Base-by-base conservation (phyloP, 768 basidiomycete species). In the Tricholoma terreum region DNA sequence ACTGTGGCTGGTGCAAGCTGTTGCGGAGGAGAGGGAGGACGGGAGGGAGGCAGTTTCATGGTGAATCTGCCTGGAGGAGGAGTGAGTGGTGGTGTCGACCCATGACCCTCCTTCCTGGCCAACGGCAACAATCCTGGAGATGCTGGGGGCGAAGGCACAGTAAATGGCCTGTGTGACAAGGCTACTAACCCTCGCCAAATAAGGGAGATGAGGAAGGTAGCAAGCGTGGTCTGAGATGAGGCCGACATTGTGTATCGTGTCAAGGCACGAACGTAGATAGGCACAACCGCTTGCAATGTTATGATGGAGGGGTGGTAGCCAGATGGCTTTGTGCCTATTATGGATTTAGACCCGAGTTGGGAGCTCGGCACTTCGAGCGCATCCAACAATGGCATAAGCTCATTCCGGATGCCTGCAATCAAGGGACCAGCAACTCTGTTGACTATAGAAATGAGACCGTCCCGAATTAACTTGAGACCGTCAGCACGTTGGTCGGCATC, bases 181-280 rank as follows among this genome's bases (percentile, higher is more conserved):
- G 88, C 86, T 24, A 91, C 83, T 52, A 92, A 75, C 7, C 81
- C 84, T 19, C 82, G 85, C 90, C 91, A 93, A 2, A 89, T 72
- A 1, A 89, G 69, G 15, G 84, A 84, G 63, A 92, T 90, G 60
- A 90, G 77, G 61, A 91, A 80, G 2, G 85, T 82, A 0, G 89
- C 88, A 14, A 92, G 76, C 1, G 78, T 71, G 14, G 82, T 73
- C 61, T 93, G 87, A 0, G 86, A 79, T 8, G 78, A 66, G 11
- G 76, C 69, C 11, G 81, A 78, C 5, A 76, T 69, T 7, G 84
- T 83, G 67, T 84, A 87, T 11, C 83, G 80, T 12, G 72, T 67
- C 33, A 92, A 72, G 34, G 80, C 79, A 38, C 80, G 80, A 5
- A 80, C 74, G 63, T 91, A 87, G 3, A 85, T 61, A 2, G 89